Base-by-base conservation (phyloP, 1,139 yeast species). In the Kodamaea ohmeri region DNA sequence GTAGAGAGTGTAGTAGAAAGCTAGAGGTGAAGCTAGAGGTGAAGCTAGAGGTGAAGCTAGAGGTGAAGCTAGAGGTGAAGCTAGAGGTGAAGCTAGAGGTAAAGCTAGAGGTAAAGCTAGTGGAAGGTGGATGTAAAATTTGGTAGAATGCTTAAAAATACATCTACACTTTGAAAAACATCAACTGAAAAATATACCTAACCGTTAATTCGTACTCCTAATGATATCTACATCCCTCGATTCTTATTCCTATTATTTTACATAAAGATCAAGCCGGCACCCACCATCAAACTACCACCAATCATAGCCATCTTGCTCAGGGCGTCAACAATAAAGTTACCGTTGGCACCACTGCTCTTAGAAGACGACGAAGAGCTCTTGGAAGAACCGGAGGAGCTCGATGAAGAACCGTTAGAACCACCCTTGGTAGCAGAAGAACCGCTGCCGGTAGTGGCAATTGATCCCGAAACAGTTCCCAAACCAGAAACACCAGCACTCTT, bases 401-500 rank as follows among this genome's bases (percentile, higher is more conserved):
- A 35, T 22, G 36, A 36, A 15, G 48, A 40, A 21, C 41, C 45
- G 21, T 29, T 36, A 28, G 38, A 24, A 6, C 29, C 29, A 18
- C 25, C 20, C 20, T 16, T 27, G 25, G n/a, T 24, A 5, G 6
- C n/a, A 7, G 37, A 15, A 27, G 46, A 30, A 22, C 36, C 34
- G 22, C 39, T 21, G 14, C 42, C 40, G 25, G 35, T 35, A n/a
- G 37, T 39, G 13, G 36, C 26, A 32, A 53, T 43, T 36, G 52
- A 49, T 13, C 50, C 52, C 15, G 48, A 35, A 21, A 53, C 48
- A 16, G 48, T 34, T 11, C 58, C 59, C 41, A 44, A 34, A 29
- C 60, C 59, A 16, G 56, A 49, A 30, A 45, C 35, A 41, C 59
- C 60, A 15, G 59, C 60, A 29, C 57, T 44, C 35, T 50, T 51